Conservation (phyloP, 495 filamentous ascomycete species). For the Neurospora intermedia region DNA sequence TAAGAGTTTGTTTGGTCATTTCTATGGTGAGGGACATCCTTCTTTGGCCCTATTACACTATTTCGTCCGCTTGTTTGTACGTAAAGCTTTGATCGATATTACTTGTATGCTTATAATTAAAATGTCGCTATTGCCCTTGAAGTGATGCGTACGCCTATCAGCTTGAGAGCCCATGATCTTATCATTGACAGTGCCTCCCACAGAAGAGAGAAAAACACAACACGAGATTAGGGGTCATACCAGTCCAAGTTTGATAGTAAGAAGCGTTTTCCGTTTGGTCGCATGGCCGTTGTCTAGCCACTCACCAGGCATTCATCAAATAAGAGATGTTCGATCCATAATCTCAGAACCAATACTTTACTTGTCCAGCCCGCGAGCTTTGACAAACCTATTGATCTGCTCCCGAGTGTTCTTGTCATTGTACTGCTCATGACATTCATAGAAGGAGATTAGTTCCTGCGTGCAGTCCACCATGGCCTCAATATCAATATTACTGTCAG, state of each 20-base stretch:
- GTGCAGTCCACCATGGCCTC: slow-evolving; percentile 85
- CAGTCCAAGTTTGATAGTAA: background rate
- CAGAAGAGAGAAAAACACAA: background rate
- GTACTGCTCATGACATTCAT: slow-evolving; percentile 85
- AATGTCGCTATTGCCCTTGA: background rate
- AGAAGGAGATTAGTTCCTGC: slow-evolving; percentile 91
- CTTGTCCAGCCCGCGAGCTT: slow-evolving; percentile 70
- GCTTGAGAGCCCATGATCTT: background rate
- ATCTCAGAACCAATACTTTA: slow-evolving; percentile 16
- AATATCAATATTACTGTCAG: slow-evolving; percentile 87
- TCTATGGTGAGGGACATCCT: background rate
- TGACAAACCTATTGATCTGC: slow-evolving; percentile 72
- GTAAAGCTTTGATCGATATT: background rate
- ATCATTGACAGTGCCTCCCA: background rate
- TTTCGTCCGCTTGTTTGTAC: background rate
- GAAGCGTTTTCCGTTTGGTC: background rate
- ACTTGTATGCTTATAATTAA: background rate
- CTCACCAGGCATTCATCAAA: background rate
- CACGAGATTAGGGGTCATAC: background rate
- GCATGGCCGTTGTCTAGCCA: background rate
- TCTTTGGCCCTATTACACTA: background rate
- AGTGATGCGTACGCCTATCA: background rate
- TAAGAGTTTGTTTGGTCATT: background rate
- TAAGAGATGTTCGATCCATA: background rate
- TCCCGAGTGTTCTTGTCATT: slow-evolving; percentile 60